Base-by-base conservation (phyloP, 345 rosid species). In the Combretum micranthum region DNA sequence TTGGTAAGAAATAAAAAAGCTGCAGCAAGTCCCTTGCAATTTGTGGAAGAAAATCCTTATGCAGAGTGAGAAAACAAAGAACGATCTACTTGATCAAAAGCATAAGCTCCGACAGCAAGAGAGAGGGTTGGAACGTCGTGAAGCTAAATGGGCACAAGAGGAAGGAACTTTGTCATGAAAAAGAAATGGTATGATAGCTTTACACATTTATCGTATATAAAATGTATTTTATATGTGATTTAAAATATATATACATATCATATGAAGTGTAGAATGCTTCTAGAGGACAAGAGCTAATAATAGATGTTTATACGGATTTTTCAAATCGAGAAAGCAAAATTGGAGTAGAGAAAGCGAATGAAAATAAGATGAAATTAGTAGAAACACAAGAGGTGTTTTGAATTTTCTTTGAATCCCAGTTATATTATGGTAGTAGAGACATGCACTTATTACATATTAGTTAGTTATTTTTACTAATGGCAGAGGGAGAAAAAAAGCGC, bases 311-410 rank as follows among this genome's bases (percentile, higher is more conserved):
- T 22, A 1, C 56, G 11, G 42, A 19, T 11, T 16, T 10, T 19
- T 22, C 67, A 91, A 96, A 78, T 79, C 70, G 75, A 75, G 63
- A 79, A 50, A 57, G 96, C 95, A 55, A 73, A 69, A 49, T 32
- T 75, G 80, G 98, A 86, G 83, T 95, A 91, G 66, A 66, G 22
- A 88, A 81, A 69, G 90, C 75, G 21, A 78, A 85, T 57, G 80
- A 76, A 55, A 74, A 55, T 15, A 21, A 86, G 69, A 56, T 72
- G 55, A 81, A 49, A 64, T 47, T 91, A 74, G 96, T 82, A 19
- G 74, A 84, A 65, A 75, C 64, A 49, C 97, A 90, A 26, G 80
- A 80, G 86, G 97, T 83, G 32, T 37, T 51, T 55, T 44, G 21
- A 13, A 51, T 43, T 9, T 45, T 58, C 8, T 14, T 22, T 17